Conservation (phyloP, 106 monocot genomes). For the Triglochin maritima region DNA sequence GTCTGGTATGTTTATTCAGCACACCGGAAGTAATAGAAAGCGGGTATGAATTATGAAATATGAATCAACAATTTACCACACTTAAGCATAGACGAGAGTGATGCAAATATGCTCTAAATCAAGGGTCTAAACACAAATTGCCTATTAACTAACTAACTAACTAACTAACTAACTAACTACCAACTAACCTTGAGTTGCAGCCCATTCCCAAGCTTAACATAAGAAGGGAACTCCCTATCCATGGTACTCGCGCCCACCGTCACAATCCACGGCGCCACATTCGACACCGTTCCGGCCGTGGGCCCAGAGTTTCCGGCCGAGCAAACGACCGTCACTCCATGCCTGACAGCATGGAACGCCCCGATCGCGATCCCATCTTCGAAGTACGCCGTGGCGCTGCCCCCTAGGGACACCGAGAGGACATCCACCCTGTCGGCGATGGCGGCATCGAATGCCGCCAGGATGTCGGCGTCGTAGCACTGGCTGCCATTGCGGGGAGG, state of each 20-base stretch:
- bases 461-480: slow-evolving; percentile 50
- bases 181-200: slow-evolving; percentile 24
- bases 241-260: slow-evolving; percentile 15
- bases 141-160: background rate
- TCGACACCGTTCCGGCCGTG: slow-evolving; percentile 1
- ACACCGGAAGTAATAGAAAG: no score
- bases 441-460: slow-evolving; percentile 51
- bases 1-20: no score
- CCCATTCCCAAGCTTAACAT: slow-evolving; percentile 13
- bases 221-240: slow-evolving; percentile 26
- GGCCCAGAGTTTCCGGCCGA: slow-evolving; percentile 18
- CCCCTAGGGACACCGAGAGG: slow-evolving; percentile 42
- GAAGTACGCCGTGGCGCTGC: background rate
- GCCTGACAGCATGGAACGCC: slow-evolving; percentile 14
- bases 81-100: no score
- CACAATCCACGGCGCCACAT: slow-evolving; percentile 23
- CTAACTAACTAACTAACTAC: background rate
- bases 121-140: no score
- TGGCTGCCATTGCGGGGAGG: slow-evolving; percentile 16
- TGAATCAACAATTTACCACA: no score
- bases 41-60: no score
- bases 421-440: slow-evolving; percentile 63
- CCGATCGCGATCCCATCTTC: slow-evolving; percentile 11
- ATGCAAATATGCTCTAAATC: no score
- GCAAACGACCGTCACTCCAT: slow-evolving; percentile 9